Percentiles rank a stretch among this genome's conserved stretches.
phyloP scores from a whole-genome alignment of 1,139 yeast genomes.

The Meyerozyma guilliermondii region DNA sequence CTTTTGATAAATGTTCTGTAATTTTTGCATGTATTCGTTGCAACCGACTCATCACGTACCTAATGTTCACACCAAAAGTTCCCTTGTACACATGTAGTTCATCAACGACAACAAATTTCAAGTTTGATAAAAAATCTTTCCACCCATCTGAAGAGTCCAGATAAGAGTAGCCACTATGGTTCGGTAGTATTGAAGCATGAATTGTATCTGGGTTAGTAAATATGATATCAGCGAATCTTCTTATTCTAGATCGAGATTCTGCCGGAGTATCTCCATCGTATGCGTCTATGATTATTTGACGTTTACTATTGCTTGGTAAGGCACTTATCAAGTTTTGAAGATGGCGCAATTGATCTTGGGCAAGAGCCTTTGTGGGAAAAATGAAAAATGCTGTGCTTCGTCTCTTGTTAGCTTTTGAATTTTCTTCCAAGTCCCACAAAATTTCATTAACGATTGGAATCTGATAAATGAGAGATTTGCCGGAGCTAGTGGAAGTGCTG shows the following conservation, averaged over 20 bases:
- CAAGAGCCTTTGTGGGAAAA: slow-evolving; percentile 94
- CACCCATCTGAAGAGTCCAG: slow-evolving; percentile 37
- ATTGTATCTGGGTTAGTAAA: slow-evolving; percentile 95
- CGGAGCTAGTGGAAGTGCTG: slow-evolving; percentile 92
- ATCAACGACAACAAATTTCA: slow-evolving; percentile 79
- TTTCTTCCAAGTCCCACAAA: slow-evolving; percentile 32
- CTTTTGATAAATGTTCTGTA: slow-evolving; percentile 7
- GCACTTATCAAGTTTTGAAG: slow-evolving; percentile 52
- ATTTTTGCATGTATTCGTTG: slow-evolving; percentile 47
- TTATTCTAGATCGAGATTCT: slow-evolving; percentile 45
- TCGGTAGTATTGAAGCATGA: slow-evolving; percentile 80
- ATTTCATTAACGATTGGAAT: slow-evolving; percentile 68
- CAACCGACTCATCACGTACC: slow-evolving; percentile 75
- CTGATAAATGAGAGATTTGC: slow-evolving; percentile 89
- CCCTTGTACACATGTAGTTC: slow-evolving; percentile 89
- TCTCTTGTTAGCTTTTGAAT: slow-evolving; percentile 13
- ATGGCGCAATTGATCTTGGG: slow-evolving; percentile 91
- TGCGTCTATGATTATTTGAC: slow-evolving; percentile 56
- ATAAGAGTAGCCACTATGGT: slow-evolving; percentile 35
- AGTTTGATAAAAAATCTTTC: slow-evolving; percentile 58
- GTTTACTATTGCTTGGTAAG: slow-evolving; percentile 30
- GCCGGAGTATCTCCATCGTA: slow-evolving; percentile 90
- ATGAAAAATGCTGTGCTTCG: slow-evolving; percentile 69
- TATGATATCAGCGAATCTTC: slow-evolving; percentile 66
- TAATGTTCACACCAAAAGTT: slow-evolving; percentile 87